Conservation (phyloP, 2,329 filamentous ascomycete species). For the Xylariales sp. region DNA sequence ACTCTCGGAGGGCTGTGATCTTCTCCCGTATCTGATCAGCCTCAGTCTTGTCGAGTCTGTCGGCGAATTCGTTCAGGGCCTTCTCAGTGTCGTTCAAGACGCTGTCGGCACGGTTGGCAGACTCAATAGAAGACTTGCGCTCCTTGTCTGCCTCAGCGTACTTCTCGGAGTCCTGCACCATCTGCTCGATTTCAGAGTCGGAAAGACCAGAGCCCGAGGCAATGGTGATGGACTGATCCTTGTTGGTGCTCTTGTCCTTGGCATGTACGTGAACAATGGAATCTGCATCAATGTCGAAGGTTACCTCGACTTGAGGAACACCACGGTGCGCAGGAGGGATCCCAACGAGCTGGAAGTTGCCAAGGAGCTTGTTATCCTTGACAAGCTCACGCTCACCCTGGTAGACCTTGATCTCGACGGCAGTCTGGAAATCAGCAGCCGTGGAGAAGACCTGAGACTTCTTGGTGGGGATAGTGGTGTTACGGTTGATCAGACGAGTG, state of each 20-base stretch:
- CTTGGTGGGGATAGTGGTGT: constrained; percentile 99
- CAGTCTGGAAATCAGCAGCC: constrained; percentile 95
- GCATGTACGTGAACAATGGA: constrained; percentile 97
- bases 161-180: constrained; percentile 97
- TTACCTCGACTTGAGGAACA: constrained; percentile 95
- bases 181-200: constrained; percentile 89
- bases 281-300: constrained; percentile 97
- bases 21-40: constrained; percentile 91
- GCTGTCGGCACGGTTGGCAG: constrained; percentile 94
- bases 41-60: constrained; percentile 95
- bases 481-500: constrained; percentile 96
- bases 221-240: constrained; percentile 99
- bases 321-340: constrained; percentile 95
- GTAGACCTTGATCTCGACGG: constrained; percentile 99
- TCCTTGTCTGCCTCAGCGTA: constrained; percentile 94
- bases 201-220: constrained; percentile 96
- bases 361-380: constrained; percentile 95
- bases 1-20: constrained; percentile 79
- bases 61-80: constrained; percentile 92
- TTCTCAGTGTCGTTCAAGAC: constrained; percentile 98
- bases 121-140: constrained; percentile 91
- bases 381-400: constrained; percentile 99
- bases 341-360: constrained; percentile 98
- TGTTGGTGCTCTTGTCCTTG: constrained; percentile 99
- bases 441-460: constrained; percentile 99